phyloP scores from a whole-genome alignment of 257 asterid species.

The Perilla frutescens region DNA sequence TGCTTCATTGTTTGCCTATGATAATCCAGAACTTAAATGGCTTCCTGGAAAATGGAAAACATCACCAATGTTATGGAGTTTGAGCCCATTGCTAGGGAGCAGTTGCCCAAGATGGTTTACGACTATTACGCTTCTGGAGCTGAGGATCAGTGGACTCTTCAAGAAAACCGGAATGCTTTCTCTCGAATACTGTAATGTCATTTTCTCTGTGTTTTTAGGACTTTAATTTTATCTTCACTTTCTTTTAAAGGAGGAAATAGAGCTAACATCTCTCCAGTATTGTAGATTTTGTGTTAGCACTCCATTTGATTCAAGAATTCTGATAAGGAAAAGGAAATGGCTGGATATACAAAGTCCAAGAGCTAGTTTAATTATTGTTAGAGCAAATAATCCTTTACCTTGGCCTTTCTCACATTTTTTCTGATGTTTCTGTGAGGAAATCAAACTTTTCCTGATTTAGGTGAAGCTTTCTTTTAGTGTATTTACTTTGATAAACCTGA shows the following conservation, averaged over 20 bases:
- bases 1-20: conserved; percentile 26
- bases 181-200: conserved; percentile 63
- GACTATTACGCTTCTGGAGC: conserved; percentile 80
- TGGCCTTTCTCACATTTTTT: background rate
- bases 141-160: conserved; percentile 81
- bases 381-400: too few species aligned
- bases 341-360: too few species aligned
- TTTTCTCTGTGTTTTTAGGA: background rate
- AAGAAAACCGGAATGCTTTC: conserved; percentile 64
- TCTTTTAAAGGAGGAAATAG: background rate
- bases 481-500: background rate
- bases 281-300: too few species aligned
- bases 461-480: background rate
- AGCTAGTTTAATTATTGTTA: too few species aligned
- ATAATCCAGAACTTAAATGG: conserved; percentile 27
- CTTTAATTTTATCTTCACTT: background rate
- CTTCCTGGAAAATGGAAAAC: conserved; percentile 48
- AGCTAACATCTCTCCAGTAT: background rate
- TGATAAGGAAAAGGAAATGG: background rate
- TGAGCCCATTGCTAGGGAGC: conserved; percentile 62
- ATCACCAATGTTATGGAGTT: conserved; percentile 74
- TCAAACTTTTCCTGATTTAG: background rate
- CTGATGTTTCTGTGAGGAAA: background rate
- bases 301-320: background rate
- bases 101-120: conserved; percentile 70